A percentile compares a stretch with the other conserved stretches of the same genome.
Conservation (phyloP, 257 asterid genomes). For the Buddleja alternifolia region DNA sequence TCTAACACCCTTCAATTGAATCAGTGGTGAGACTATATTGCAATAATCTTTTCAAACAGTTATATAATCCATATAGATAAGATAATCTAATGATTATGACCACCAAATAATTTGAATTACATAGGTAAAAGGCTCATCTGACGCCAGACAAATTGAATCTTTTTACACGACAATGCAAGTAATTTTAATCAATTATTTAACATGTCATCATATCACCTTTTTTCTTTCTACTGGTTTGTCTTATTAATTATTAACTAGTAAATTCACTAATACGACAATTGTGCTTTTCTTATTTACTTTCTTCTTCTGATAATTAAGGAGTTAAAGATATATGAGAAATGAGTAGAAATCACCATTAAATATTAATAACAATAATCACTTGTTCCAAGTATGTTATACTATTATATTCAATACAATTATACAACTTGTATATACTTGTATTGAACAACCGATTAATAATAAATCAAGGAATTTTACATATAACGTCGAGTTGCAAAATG, state of each 20-base stretch:
- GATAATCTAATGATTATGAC: conserved; percentile 12
- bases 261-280: conserved; percentile 6
- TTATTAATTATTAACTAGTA: conserved; percentile 5
- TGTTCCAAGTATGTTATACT: conserved; percentile 8
- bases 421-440: too few species aligned
- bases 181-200: conserved; percentile 8
- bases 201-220: conserved; percentile 19
- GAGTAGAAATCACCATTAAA: conserved; percentile 37
- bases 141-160: conserved; percentile 29
- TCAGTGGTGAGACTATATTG: conserved; percentile 11
- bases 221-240: conserved; percentile 12
- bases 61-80: conserved; percentile 2
- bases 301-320: conserved; percentile 6
- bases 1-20: background rate
- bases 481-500: too few species aligned
- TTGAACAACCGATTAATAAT: too few species aligned
- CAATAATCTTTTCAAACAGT: conserved; percentile 4
- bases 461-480: too few species aligned
- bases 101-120: conserved; percentile 7
- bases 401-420: too few species aligned
- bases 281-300: background rate
- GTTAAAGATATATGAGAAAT: conserved; percentile 22
- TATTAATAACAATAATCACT: conserved; percentile 38
- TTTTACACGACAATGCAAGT: conserved; percentile 2
- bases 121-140: background rate